phyloP scores from a whole-genome alignment of 805 yeast species.

The Ogataea populi-albae region DNA sequence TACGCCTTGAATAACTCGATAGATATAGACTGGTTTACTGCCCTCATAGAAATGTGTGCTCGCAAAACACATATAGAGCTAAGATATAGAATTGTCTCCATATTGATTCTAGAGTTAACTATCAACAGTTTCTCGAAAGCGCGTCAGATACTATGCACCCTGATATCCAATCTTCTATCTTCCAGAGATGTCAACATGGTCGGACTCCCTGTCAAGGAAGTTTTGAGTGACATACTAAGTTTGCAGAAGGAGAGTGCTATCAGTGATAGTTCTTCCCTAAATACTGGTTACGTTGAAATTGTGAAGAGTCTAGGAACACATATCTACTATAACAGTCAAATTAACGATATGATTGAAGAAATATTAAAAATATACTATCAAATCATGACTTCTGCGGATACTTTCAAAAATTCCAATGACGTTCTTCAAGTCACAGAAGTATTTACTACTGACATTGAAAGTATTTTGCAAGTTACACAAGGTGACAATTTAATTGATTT shows the following conservation, averaged over 20 bases:
- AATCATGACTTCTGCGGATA: slow-evolving; percentile 20
- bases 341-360: slow-evolving; percentile 75
- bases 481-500: slow-evolving; percentile 33
- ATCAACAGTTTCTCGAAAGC: slow-evolving; percentile 13
- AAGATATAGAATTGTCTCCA: slow-evolving; percentile 28
- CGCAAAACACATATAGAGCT: slow-evolving; percentile 59
- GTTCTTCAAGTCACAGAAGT: slow-evolving; percentile 20
- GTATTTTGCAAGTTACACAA: slow-evolving; percentile 23
- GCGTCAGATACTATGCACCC: slow-evolving; percentile 22
- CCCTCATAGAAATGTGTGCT: slow-evolving; percentile 61
- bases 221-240: slow-evolving; percentile 55
- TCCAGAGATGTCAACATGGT: slow-evolving; percentile 74
- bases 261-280: slow-evolving; percentile 30
- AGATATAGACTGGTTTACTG: slow-evolving; percentile 48
- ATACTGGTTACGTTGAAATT: slow-evolving; percentile 49
- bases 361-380: slow-evolving; percentile 45
- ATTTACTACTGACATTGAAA: slow-evolving; percentile 25
- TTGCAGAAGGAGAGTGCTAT: slow-evolving; percentile 40
- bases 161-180: slow-evolving; percentile 51
- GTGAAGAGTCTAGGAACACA: slow-evolving; percentile 73
- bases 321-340: slow-evolving; percentile 82
- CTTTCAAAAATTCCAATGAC: slow-evolving; percentile 8
- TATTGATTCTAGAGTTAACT: slow-evolving; percentile 55
- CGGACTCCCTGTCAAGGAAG: slow-evolving; percentile 82
- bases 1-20: slow-evolving; percentile 35